Conservation (phyloP, 441 rosid species). For the Theobroma grandiflorum region DNA sequence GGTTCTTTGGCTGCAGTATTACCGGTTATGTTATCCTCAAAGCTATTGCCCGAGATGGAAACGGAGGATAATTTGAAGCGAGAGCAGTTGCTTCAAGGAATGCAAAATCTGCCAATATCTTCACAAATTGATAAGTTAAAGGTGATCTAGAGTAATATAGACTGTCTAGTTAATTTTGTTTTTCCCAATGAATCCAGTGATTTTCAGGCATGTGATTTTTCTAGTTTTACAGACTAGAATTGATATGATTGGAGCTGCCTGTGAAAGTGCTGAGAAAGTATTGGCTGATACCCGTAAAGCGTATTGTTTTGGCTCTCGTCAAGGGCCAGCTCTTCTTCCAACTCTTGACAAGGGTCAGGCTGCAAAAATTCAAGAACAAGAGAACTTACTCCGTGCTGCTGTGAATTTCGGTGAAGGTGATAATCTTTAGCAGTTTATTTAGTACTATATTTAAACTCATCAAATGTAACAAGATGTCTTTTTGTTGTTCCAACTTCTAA, state of each 20-base stretch:
- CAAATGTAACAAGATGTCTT: not conserved
- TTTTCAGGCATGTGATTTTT: conserved; percentile 25
- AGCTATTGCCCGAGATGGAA: conserved; percentile 96
- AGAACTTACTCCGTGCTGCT: conserved; percentile 78
- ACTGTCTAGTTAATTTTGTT: not conserved
- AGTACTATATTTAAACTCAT: not conserved
- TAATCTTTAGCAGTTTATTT: not conserved
- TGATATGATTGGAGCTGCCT: conserved; percentile 89
- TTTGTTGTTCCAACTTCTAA: not conserved
- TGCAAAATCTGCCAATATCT: conserved; percentile 80
- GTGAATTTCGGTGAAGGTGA: conserved; percentile 88
- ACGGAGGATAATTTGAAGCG: conserved; percentile 77
- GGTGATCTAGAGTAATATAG: conserved; percentile 41
- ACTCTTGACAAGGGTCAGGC: conserved; percentile 91
- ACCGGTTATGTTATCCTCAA: conserved; percentile 96
- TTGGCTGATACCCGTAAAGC: conserved; percentile 90
- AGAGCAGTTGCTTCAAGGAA: conserved; percentile 89
- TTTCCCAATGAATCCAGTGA: not conserved
- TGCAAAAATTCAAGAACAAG: conserved; percentile 91
- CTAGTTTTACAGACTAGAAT: conserved; percentile 70
- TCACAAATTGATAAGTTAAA: conserved; percentile 82
- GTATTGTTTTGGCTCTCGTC: conserved; percentile 79
- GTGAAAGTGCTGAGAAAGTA: conserved; percentile 91
- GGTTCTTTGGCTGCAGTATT: conserved; percentile 60
- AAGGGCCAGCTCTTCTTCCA: conserved; percentile 86